These are phyloP conservation scores for Penicillium sp. DNA, from an alignment of 2,329 filamentous ascomycete species.

Conservation along the genomic window DNA sequence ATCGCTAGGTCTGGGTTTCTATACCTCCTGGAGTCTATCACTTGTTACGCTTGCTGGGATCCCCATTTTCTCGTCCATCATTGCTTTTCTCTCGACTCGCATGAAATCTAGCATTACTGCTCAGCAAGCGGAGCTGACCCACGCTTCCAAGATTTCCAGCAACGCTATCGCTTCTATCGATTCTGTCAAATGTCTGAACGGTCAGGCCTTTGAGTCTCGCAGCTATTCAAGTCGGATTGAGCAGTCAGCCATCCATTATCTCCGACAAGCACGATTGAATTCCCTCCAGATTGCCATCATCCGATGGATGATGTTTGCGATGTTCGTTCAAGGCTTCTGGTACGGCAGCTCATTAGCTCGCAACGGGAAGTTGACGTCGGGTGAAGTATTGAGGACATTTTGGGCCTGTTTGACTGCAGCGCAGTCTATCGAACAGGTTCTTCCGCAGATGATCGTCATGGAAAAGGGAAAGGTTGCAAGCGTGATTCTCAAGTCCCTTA, in stretches of 20 bases:
- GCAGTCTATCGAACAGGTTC: slow-evolving; percentile 66
- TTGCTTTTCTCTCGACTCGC: slow-evolving; percentile 57
- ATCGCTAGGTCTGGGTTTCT: slow-evolving; percentile 68
- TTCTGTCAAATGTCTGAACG: slow-evolving; percentile 80
- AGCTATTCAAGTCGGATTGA: slow-evolving; percentile 59
- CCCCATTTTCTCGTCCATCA: slow-evolving; percentile 60
- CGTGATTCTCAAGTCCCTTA: slow-evolving; percentile 53
- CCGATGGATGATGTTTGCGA: slow-evolving; percentile 66
- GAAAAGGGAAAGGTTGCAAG: slow-evolving; percentile 75
- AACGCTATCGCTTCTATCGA: slow-evolving; percentile 72
- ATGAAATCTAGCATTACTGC: slow-evolving; percentile 63
- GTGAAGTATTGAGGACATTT: slow-evolving; percentile 74
- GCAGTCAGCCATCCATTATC: slow-evolving; percentile 59
- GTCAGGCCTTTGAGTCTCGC: slow-evolving; percentile 62
- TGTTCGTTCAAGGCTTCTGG: slow-evolving; percentile 90
- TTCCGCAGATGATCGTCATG: slow-evolving; percentile 72
- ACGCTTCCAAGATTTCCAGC: slow-evolving; percentile 66
- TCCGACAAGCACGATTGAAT: slow-evolving; percentile 63
- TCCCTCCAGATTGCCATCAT: slow-evolving; percentile 69
- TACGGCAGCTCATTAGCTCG: slow-evolving; percentile 70
- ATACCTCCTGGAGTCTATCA: slow-evolving; percentile 78
- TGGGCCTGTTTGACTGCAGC: slow-evolving; percentile 74
- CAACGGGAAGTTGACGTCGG: slow-evolving; percentile 55
- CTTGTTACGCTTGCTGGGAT: slow-evolving; percentile 70
- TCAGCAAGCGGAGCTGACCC: slow-evolving; percentile 64